These are phyloP conservation scores for Ampelomyces quisqualis DNA, from an alignment of 2,329 filamentous ascomycete genomes.

Conservation along the genomic window DNA sequence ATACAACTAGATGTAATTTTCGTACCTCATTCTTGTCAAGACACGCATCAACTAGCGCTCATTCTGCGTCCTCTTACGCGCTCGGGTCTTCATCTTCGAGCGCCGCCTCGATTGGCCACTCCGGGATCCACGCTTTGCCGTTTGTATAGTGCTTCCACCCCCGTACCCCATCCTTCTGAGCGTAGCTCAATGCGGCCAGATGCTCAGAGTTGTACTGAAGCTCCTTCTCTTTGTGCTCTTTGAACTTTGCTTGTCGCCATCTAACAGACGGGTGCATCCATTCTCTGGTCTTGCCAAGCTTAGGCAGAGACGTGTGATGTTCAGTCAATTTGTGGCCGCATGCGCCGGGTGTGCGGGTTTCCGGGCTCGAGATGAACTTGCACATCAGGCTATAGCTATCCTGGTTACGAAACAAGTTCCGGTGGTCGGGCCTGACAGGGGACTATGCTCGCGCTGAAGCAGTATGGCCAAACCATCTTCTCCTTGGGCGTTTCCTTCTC, in stretches of 20 bases:
- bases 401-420: slow-evolving; percentile 1
- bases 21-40: slow-evolving; percentile 2
- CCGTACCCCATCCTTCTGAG: slow-evolving; percentile 1
- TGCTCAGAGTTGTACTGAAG: slow-evolving; percentile 1
- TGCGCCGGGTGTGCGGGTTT: neutral
- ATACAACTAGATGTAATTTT: neutral
- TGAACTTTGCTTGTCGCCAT: slow-evolving; percentile 1
- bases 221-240: neutral
- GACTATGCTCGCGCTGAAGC: slow-evolving; percentile 1
- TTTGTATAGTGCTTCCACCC: slow-evolving; percentile 1
- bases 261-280: slow-evolving; percentile 1
- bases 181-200: neutral
- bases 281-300: slow-evolving; percentile 1
- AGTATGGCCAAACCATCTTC: slow-evolving; percentile 1
- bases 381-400: slow-evolving; percentile 3
- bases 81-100: slow-evolving; percentile 3
- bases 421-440: neutral
- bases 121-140: slow-evolving; percentile 1
- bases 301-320: neutral
- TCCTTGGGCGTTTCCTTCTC: slow-evolving; percentile 1
- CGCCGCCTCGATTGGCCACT: slow-evolving; percentile 1
- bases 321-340: neutral
- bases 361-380: slow-evolving; percentile 1
- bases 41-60: slow-evolving; percentile 2
- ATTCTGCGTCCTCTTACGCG: neutral